phyloP scores from a whole-genome alignment of 352 stramenopile species.

The Pythium dissimile region DNA sequence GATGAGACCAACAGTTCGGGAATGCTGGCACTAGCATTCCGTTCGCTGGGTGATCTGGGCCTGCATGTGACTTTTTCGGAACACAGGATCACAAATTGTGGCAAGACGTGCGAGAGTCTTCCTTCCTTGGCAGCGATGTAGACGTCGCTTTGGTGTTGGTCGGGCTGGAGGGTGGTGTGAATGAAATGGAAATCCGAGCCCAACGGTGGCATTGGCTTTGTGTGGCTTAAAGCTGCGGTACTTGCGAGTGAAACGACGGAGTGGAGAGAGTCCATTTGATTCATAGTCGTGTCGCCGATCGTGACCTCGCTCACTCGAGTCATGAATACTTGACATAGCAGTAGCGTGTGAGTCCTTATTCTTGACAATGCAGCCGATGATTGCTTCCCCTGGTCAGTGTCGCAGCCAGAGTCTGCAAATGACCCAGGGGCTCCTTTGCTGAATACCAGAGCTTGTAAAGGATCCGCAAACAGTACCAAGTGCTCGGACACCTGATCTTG shows the following conservation, averaged over 20 bases:
- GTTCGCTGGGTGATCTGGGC: too few relatives aligned
- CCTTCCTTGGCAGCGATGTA: conserved; percentile 1
- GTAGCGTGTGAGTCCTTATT: conserved; percentile 14
- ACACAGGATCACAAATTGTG: conserved; percentile 17
- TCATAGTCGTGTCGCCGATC: conserved; percentile 1
- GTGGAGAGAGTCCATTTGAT: not conserved
- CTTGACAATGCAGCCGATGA: too few relatives aligned
- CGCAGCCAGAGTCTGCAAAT: not conserved
- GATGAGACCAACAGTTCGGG: conserved; percentile 1
- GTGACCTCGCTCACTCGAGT: conserved; percentile 3
- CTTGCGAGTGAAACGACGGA: conserved; percentile 6
- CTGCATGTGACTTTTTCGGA: conserved; percentile 2
- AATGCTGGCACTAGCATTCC: not conserved
- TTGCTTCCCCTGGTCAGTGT: too few relatives aligned
- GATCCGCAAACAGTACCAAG: conserved; percentile 14
- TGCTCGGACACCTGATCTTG: not conserved
- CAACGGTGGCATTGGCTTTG: not conserved
- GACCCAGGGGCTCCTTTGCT: not conserved
- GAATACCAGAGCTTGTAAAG: conserved; percentile 12
- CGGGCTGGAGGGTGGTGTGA: not conserved
- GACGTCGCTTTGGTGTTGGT: not conserved
- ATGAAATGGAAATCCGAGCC: too few relatives aligned
- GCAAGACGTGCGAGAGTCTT: not conserved
- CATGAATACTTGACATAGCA: conserved; percentile 15
- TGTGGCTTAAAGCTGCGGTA: not conserved